Conservation (phyloP, 352 stramenopile species). For the Aphanomyces euteiches region DNA sequence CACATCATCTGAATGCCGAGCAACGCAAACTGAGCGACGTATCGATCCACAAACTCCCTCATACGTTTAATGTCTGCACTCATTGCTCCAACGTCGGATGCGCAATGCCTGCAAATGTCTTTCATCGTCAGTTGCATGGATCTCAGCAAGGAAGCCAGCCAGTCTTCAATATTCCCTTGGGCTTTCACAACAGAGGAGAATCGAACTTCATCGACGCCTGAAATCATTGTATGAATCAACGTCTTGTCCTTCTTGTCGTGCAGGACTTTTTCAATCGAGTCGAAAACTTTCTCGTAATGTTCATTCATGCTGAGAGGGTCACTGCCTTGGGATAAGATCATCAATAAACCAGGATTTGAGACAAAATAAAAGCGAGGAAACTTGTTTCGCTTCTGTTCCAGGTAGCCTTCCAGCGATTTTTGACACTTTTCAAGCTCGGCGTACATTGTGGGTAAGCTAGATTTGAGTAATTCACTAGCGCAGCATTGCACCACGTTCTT, state of each 20-base stretch:
- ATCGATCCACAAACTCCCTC: conserved; percentile 92
- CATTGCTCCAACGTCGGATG: conserved; percentile 88
- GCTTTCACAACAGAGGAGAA: conserved; percentile 95
- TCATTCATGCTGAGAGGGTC: conserved; percentile 98
- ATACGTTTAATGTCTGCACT: conserved; percentile 90
- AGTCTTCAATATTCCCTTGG: conserved; percentile 98
- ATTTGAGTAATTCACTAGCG: conserved; percentile 96
- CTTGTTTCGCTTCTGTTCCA: conserved; percentile 98
- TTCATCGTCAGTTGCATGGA: conserved; percentile 98
- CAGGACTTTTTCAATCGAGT: conserved; percentile 97
- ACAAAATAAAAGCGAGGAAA: conserved; percentile 99
- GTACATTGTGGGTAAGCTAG: conserved; percentile 96
- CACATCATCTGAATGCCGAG: conserved; percentile 96
- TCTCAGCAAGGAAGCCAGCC: conserved; percentile 93
- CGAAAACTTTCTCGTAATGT: conserved; percentile 99
- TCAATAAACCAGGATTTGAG: conserved; percentile 95
- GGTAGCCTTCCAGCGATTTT: conserved; percentile 97
- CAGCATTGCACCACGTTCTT: conserved; percentile 93
- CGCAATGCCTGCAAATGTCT: conserved; percentile 92
- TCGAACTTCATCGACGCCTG: conserved; percentile 91
- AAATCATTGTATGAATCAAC: conserved; percentile 91
- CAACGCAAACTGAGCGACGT: conserved; percentile 94
- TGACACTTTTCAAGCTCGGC: conserved; percentile 97
- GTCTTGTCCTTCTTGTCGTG: conserved; percentile 99
- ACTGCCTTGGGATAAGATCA: conserved; percentile 96